Evolutionary conservation across 192 early-diverging fungal genomes (phyloP), one percentile per base, ranked within the genome.

Genomic region (Spinellus fusiger): DNA sequence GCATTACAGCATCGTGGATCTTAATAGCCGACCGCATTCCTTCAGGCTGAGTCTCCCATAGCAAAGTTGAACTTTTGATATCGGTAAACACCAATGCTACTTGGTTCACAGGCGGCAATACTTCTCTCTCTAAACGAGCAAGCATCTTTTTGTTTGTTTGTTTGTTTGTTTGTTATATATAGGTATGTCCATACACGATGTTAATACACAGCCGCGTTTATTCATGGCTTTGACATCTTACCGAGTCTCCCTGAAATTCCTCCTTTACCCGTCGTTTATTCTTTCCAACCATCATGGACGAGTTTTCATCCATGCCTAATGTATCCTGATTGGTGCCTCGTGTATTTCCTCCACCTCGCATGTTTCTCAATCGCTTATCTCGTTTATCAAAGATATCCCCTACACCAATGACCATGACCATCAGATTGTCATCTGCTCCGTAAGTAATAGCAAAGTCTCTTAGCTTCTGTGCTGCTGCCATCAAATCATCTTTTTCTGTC

Each of bases 81-180:
- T 96, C 93, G 0, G 93, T 96, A 60, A 96, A 96, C 9, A 94
- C 91, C 53, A 96, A 73, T 0, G 89, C 91, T 32, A 96, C 78
- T 61, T 89, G 81, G 29, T 91, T 90, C 0, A 80, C 77, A 1
- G 93, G 93, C 31, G 92, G 92, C 22, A 84, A 77, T 34, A 95
- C 88, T 62, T 95, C 93, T 49, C 83, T 76, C 33, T 86, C 83
- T 8, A 88, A 63, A 1, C 85, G 71, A 2, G 83, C 83, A 50
- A 87, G 72, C 35, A 37, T 37, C 35, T 37, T 13, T 37, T 37
- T 37, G 7, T 37, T 37, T 37, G 7, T 37, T 37, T 37, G 7
- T 37, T 13, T 37, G 7, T 37, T 13, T 37, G 7, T 37, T 13
- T n/a, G n/a, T n/a, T n/a, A n/a, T n/a, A n/a, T n/a, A n/a, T n/a